phyloP scores from a whole-genome alignment of 495 filamentous ascomycete genomes.

The Pyronema omphalodes region DNA sequence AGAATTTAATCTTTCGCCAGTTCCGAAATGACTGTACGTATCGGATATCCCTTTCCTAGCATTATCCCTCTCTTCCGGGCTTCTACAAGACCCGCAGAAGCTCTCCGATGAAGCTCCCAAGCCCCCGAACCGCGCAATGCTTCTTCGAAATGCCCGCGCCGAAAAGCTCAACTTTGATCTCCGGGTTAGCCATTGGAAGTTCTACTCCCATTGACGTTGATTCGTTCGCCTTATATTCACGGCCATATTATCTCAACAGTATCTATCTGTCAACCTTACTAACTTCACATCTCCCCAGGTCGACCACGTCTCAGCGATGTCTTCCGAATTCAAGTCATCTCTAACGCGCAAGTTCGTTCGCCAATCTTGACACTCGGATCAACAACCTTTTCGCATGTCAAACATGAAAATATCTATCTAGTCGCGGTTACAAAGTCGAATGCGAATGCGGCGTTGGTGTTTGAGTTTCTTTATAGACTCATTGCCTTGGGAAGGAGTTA shows the following conservation, averaged over 20 bases:
- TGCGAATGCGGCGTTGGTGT: slow-evolving; percentile 95
- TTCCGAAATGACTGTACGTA: slow-evolving; percentile 76
- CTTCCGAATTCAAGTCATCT: slow-evolving; percentile 99
- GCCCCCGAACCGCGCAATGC: too few relatives aligned
- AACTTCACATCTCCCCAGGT: slow-evolving; percentile 12
- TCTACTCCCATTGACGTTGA: background rate
- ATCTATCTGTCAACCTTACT: too few relatives aligned
- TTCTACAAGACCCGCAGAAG: too few relatives aligned
- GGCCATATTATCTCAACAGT: background rate
- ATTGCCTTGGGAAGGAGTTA: slow-evolving; percentile 82
- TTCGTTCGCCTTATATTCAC: background rate
- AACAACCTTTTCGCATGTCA: slow-evolving; percentile 98
- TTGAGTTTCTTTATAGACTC: slow-evolving; percentile 92
- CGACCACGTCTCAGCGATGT: slow-evolving; percentile 92
- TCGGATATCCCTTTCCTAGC: background rate
- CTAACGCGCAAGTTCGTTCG: slow-evolving; percentile 92
- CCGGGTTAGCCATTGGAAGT: too few relatives aligned
- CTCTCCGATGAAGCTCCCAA: too few relatives aligned
- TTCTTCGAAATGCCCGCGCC: too few relatives aligned
- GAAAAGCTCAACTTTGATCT: too few relatives aligned
- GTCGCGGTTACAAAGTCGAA: slow-evolving; percentile 98
- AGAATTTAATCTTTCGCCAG: slow-evolving; percentile 97
- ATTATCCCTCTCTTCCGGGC: background rate
- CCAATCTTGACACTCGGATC: slow-evolving; percentile 94
- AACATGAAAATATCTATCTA: slow-evolving; percentile 97